Evolutionary conservation across 2,329 filamentous ascomycete species (phyloP), one percentile per base, ranked within the genome.

Genomic region (Chaetomium olivaceum): DNA sequence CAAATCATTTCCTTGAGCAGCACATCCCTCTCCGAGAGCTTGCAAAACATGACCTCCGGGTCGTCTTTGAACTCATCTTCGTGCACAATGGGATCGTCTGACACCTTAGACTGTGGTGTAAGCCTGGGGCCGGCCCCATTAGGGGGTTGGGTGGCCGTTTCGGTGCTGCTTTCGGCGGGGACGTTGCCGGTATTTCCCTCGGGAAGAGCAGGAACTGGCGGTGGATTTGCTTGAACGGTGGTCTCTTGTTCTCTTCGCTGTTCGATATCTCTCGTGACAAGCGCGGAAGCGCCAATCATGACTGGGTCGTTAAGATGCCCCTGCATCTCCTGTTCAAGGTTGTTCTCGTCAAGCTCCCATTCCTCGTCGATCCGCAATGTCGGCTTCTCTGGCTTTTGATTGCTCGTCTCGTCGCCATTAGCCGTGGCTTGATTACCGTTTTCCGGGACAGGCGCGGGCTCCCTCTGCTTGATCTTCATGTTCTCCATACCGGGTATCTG

Each of bases 51-150:
- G 5, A 99, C 92, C 76, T 99, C 95, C 0, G 89, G 90, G 68
- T 99, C 95, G 71, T 96, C 88, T 46, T 89, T 91, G 73, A 98
- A 97, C 74, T 97, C 93, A 64, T 91, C 86, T 64, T 91, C 91
- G 59, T 85, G 87, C 23, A 96, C 89, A 61, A 90, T 87, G 7
- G 85, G 82, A 29, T 85, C 82, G 81, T 88, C 87, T 23, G 82
- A 84, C 12, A 84, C 80, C 25, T 63, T 67, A 50, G 67, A 67
- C 12, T 9, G 25, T 7, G 61, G 62, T 0, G 64, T 64, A 29
- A 23, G 46, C 27, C 67, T 50, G 4, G 62, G 60, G 33, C 11
- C 58, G 2, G 54, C 27, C 1, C 31, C 23, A 27, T 48, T 46
- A 8, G 21, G 46, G 33, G 21, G n/a, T 29, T 43, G 51, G 11